Base-by-base conservation (phyloP, 2,329 filamentous ascomycete genomes). In the Bipolaris oryzae region DNA sequence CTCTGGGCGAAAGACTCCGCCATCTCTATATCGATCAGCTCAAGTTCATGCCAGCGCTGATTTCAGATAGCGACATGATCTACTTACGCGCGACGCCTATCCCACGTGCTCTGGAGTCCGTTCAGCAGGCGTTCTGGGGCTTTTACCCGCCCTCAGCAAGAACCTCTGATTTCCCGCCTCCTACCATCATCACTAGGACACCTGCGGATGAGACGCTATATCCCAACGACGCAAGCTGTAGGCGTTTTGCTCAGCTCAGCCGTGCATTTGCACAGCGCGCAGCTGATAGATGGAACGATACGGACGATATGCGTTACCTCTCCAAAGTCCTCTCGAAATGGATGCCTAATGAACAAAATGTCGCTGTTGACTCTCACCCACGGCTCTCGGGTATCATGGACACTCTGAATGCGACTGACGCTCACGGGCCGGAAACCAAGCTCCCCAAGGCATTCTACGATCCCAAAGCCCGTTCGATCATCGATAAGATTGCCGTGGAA, bases 311-410 rank as follows among this genome's bases (percentile, higher is more conserved):
- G 88, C 84, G 84, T 31, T 93, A 96, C 73, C 79, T 97, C 21
- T 92, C 89, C 67, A 87, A 85, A 58, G 78, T 90, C 57, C 87
- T 93, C 51, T 87, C 89, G 34, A 92, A 90, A 74, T 96, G 89
- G 86, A 96, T 98, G 90, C 91, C 92, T 0, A 82, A 86, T 7
- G 82, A 83, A 43, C 73, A 74, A 28, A 82, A 83, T 37, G 87
- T 97, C 7, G 90, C 89, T 23, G 91, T 98, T 7, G 92, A 97
- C 75, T 88, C 88, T 1, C 88, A 89, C 57, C 95, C 95, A 0
- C 84, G 93, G 42, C 81, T 98, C 11, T 92, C 88, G 5, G 95
- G 95, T 50, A 89, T 99, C 68, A 92, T 96, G 89, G 95, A 99
- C 77, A 95, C 91, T 0, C 85, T 98, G 70, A 98, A 97, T 73